Evolutionary conservation across 106 monocot genomes (phyloP).

Genomic region (Iris macrosiphon): DNA sequence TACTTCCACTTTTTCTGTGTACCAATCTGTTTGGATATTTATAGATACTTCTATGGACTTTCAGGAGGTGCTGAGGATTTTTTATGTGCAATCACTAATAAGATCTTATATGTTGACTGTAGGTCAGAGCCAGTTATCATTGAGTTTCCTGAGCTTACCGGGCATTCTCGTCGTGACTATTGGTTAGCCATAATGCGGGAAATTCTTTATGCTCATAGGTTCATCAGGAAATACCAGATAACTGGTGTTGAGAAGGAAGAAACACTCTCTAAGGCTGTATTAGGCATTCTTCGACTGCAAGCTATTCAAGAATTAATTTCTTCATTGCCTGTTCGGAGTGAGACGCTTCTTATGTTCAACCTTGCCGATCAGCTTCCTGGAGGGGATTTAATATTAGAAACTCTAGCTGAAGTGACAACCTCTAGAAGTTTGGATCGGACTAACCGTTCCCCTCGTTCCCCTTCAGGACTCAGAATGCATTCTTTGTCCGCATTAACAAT

Average conservation of each 20-base stretch:
- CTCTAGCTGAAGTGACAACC: slow-evolving; percentile 45
- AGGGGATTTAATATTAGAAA: slow-evolving; percentile 87
- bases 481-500: slow-evolving; percentile 58
- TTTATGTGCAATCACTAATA: neutral
- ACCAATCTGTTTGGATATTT: too few species aligned
- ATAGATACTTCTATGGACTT: neutral
- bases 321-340: slow-evolving; percentile 32
- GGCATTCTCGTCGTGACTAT: slow-evolving; percentile 91
- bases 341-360: slow-evolving; percentile 88
- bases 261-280: slow-evolving; percentile 63
- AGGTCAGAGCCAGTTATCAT: slow-evolving; percentile 81
- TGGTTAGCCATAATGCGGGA: slow-evolving; percentile 86
- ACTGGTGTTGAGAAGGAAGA: slow-evolving; percentile 68
- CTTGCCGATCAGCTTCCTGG: slow-evolving; percentile 88
- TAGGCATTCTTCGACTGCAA: slow-evolving; percentile 83
- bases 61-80: neutral
- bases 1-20: neutral
- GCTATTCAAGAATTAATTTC: slow-evolving; percentile 62
- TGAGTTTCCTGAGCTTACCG: slow-evolving; percentile 92
- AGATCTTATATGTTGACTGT: slow-evolving; percentile 13
- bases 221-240: slow-evolving; percentile 66
- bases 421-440: slow-evolving; percentile 33
- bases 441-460: slow-evolving; percentile 17
- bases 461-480: slow-evolving; percentile 42
- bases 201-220: slow-evolving; percentile 70